These are phyloP conservation scores for Synchytrium microbalum DNA, from an alignment of 371 early-diverging fungal species.

Conservation along the genomic window DNA sequence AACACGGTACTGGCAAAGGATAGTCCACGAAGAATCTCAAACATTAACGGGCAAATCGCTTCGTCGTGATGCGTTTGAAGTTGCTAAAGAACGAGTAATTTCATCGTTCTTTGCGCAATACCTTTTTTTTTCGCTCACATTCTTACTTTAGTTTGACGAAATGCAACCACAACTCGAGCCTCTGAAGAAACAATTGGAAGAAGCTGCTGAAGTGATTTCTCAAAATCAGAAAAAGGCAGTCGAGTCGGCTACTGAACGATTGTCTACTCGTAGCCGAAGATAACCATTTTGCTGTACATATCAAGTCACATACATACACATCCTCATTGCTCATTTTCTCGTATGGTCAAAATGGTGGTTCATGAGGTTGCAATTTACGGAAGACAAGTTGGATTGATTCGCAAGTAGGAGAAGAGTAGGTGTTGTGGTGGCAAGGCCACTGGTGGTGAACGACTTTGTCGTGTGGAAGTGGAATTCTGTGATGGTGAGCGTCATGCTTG, in stretches of 20 bases:
- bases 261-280: not conserved
- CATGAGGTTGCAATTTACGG: constrained; percentile 38
- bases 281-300: no score
- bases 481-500: not conserved
- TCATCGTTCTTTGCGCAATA: not conserved
- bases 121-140: not conserved
- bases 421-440: constrained; percentile 45
- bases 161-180: not conserved
- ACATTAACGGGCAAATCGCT: not conserved
- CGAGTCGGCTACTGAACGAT: not conserved
- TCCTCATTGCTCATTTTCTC: no score
- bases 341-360: no score
- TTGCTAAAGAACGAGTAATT: not conserved
- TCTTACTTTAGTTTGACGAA: not conserved
- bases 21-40: not conserved
- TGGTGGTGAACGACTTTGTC: constrained; percentile 42
- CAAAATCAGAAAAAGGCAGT: not conserved
- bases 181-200: not conserved
- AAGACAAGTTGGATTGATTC: constrained; percentile 38
- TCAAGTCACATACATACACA: no score
- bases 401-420: constrained; percentile 48
- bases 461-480: constrained; percentile 43
- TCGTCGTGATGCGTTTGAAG: constrained; percentile 3
- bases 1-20: constrained; percentile 2
- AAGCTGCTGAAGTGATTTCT: not conserved